phyloP scores from a whole-genome alignment of 2,329 filamentous ascomycete species.

The Didymella sp. region DNA sequence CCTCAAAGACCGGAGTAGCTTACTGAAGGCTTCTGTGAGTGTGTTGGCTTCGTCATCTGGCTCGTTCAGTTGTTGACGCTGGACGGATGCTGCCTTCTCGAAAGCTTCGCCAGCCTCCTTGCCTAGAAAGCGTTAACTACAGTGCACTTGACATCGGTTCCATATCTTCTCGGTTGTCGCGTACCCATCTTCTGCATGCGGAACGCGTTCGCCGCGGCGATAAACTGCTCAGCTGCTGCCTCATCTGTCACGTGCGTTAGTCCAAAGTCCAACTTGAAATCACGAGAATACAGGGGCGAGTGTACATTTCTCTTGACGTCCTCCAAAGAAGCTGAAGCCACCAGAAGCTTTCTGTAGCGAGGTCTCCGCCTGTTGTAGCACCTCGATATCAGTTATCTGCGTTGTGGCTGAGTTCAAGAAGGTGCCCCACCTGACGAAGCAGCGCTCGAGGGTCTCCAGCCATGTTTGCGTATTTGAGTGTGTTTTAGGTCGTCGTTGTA shows the following conservation, averaged over 20 bases:
- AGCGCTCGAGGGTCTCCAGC: constrained; percentile 48
- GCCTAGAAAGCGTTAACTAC: constrained; percentile 59
- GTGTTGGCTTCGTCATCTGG: constrained; percentile 92
- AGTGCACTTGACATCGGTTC: too few relatives aligned
- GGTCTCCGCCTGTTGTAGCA: constrained; percentile 78
- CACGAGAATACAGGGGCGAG: background rate
- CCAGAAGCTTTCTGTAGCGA: constrained; percentile 73
- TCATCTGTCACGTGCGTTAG: constrained; percentile 60
- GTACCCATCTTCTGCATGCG: constrained; percentile 83
- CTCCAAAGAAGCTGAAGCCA: constrained; percentile 90
- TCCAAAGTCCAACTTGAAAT: background rate
- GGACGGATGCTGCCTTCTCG: constrained; percentile 81
- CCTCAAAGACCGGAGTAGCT: background rate
- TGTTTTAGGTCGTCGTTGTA: background rate
- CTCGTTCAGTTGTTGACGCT: constrained; percentile 82
- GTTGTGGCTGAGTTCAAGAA: constrained; percentile 40
- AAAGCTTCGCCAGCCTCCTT: constrained; percentile 87
- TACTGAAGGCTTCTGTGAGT: constrained; percentile 83
- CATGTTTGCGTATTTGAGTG: constrained; percentile 35
- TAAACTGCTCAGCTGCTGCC: constrained; percentile 85
- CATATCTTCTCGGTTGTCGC: constrained; percentile 22
- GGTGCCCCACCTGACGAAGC: constrained; percentile 48
- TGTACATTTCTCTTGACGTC: constrained; percentile 77
- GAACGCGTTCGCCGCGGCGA: constrained; percentile 90
- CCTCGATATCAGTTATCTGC: constrained; percentile 38